These are phyloP conservation scores for Exsudoporus floridanus DNA, from an alignment of 1,284 basidiomycete genomes.

Conservation along the genomic window DNA sequence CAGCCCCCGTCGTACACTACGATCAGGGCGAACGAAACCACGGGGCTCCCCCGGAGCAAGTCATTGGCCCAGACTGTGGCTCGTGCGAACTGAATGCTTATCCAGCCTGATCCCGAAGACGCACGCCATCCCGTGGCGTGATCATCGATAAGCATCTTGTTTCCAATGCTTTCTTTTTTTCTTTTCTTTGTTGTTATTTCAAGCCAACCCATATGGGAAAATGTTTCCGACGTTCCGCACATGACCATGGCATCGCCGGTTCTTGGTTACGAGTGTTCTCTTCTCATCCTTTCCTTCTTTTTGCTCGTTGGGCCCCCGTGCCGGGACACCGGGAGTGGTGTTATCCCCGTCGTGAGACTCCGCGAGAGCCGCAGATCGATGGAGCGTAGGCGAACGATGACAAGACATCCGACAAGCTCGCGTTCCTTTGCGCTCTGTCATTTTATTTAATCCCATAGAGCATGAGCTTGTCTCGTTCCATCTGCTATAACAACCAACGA, in stretches of 20 bases:
- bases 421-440: not conserved
- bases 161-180: not conserved
- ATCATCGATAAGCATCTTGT: constrained; percentile 20
- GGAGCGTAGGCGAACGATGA: not conserved
- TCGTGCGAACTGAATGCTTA: constrained; percentile 18
- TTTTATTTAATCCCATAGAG: not conserved
- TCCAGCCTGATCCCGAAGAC: constrained; percentile 28
- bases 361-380: constrained; percentile 5
- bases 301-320: not conserved
- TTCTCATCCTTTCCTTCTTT: not conserved
- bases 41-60: constrained; percentile 20
- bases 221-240: constrained; percentile 2
- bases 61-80: not conserved
- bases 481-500: not conserved
- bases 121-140: not conserved
- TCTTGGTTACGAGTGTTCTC: constrained; percentile 1
- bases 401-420: constrained; percentile 9
- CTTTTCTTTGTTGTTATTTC: not conserved
- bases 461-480: not conserved
- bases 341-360: not conserved
- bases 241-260: too few species aligned
- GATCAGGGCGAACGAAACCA: constrained; percentile 10
- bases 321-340: not conserved
- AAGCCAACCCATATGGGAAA: constrained; percentile 1
- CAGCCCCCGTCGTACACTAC: not conserved